Base-by-base conservation (phyloP, 2,329 filamentous ascomycete genomes). In the Acrocalymma vagum region DNA sequence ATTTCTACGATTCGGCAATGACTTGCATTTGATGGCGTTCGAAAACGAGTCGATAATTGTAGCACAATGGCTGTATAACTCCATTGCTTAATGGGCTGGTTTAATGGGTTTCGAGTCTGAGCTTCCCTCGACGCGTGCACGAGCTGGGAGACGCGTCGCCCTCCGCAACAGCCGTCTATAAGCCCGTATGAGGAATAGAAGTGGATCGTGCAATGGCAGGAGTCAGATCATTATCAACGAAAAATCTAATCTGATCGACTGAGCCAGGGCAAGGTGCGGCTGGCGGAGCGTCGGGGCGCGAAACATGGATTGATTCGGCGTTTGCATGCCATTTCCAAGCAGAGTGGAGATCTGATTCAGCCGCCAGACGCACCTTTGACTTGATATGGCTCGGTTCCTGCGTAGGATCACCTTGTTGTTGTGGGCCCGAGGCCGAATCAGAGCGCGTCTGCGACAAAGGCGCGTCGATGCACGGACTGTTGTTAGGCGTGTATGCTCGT, bases 391-490 rank as follows among this genome's bases (percentile, higher is more conserved):
- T 53, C 35, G 42, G 51, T 46, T 42, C 48, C 46, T 61, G 58
- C 50, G 34, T 29, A 37, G 27, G 18, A 38, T 31, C 30, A 29
- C 24, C 36, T 37, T 60, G 55, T 62, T 62, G 47, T 63, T 56
- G 61, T 65, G 60, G 61, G 50, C 38, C 48, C 38, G 42, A 39
- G 40, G 37, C 40, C 61, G 53, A 62, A 60, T 63, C 51, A 57
- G 48, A 48, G 54, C 62, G 63, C 60, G 62, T 65, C 51, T 43
- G 49, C 36, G 29, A 38, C n/a, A 49, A 48, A 40, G 54, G 48
- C 62, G 62, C 62, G 61, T 46, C 41, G n/a, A n/a, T 40, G 54
- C 55, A 58, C 55, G 53, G 56, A 60, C 53, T 45, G 42, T 55
- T 54, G n/a, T 53, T 31, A 36, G 33, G 35, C 47, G 50, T 37